phyloP scores from a whole-genome alignment of 2,329 filamentous ascomycete species.

The Clarireedia homoeocarpa region DNA sequence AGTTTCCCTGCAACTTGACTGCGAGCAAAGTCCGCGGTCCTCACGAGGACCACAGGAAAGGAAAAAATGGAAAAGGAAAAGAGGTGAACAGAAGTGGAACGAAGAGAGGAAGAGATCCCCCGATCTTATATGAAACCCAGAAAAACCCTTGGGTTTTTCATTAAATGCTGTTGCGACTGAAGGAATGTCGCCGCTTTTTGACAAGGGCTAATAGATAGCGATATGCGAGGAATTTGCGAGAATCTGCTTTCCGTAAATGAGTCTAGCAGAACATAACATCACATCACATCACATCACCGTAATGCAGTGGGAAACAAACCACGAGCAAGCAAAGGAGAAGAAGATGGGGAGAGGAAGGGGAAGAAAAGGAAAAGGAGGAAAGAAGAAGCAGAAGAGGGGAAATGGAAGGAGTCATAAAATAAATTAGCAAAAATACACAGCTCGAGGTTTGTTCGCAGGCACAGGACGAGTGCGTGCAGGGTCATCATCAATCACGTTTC shows the following conservation, averaged over 20 bases:
- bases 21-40: no score
- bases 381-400: neutral
- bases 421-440: neutral
- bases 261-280: neutral
- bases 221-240: neutral
- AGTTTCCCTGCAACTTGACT: no score
- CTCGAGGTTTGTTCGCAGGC: neutral
- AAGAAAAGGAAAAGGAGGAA: neutral
- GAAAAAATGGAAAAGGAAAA: neutral
- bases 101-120: neutral
- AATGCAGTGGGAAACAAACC: neutral
- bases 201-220: neutral
- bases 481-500: neutral
- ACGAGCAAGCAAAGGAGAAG: neutral
- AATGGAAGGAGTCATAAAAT: neutral
- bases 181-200: neutral
- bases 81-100: neutral
- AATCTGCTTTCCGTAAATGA: neutral
- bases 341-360: neutral
- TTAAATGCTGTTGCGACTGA: neutral
- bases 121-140: neutral
- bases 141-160: neutral
- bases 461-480: neutral
- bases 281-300: no score
- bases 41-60: neutral